Conservation (phyloP, 495 filamentous ascomycete species). For the Tricharina praecox region DNA sequence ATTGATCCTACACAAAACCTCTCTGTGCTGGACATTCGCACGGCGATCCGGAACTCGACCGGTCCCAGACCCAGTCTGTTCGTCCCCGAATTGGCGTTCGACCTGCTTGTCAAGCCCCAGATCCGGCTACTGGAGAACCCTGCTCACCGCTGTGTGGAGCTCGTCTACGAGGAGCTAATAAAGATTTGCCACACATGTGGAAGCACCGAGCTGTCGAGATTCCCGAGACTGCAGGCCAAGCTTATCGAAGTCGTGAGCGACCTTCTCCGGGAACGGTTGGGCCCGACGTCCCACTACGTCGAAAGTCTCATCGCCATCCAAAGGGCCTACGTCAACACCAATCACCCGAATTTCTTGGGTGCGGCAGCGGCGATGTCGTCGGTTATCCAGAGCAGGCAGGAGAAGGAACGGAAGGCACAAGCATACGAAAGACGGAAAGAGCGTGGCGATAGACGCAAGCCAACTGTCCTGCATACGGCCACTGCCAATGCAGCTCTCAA, state of each 20-base stretch:
- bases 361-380: conserved; percentile 96
- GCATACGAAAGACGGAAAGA: conserved; percentile 69
- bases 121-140: conserved; percentile 95
- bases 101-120: conserved; percentile 92
- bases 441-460: conserved; percentile 51
- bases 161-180: conserved; percentile 97
- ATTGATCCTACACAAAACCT: conserved; percentile 93
- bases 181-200: conserved; percentile 99
- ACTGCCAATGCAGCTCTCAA: conserved; percentile 35
- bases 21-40: conserved; percentile 90
- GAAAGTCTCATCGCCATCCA: conserved; percentile 95
- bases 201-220: conserved; percentile 77
- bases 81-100: conserved; percentile 93
- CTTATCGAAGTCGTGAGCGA: conserved; percentile 97
- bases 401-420: conserved; percentile 67
- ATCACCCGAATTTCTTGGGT: conserved; percentile 96
- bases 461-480: conserved; percentile 14
- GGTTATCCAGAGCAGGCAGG: conserved; percentile 83
- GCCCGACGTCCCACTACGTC: conserved; percentile 76
- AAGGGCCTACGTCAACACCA: conserved; percentile 97
- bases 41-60: conserved; percentile 95
- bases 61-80: conserved; percentile 90
- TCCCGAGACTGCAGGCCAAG: conserved; percentile 86
- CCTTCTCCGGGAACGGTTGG: conserved; percentile 77
- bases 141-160: conserved; percentile 87